phyloP scores from a whole-genome alignment of 208 protist genomes.

The Strigomonas galati region DNA sequence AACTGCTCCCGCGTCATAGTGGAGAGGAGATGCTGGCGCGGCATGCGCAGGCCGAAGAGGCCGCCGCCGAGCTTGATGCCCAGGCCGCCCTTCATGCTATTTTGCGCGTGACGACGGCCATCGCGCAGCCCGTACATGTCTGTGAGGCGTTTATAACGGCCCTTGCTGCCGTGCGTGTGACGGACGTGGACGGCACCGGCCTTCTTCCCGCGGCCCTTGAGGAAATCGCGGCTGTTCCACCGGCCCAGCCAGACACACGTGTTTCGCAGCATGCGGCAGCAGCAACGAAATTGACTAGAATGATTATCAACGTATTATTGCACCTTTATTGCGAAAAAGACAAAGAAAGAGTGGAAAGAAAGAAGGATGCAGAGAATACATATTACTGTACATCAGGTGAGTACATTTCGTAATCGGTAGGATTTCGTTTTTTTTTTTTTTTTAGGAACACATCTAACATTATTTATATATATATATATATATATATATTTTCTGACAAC shows the following conservation, averaged over 20 bases:
- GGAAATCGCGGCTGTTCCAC: slow-evolving; percentile 76
- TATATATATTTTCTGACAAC: too few relatives aligned
- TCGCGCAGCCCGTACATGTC: slow-evolving; percentile 62
- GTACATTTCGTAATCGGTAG: background rate
- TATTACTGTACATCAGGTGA: background rate
- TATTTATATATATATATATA: background rate
- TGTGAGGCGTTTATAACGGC: slow-evolving; percentile 75
- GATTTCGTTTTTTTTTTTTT: slow-evolving; percentile 2
- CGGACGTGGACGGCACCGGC: slow-evolving; percentile 80
- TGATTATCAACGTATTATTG: too few relatives aligned
- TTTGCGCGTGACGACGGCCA: slow-evolving; percentile 65
- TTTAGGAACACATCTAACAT: background rate
- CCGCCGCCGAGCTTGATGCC: slow-evolving; percentile 85
- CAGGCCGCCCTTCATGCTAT: slow-evolving; percentile 78
- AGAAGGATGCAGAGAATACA: background rate
- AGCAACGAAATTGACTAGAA: background rate
- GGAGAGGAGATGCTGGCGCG: slow-evolving; percentile 72
- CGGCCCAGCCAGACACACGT: slow-evolving; percentile 36
- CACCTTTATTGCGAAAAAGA: background rate
- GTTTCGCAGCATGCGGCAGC: slow-evolving; percentile 25
- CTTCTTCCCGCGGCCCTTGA: slow-evolving; percentile 68
- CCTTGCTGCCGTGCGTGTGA: slow-evolving; percentile 77
- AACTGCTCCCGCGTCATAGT: slow-evolving; percentile 66
- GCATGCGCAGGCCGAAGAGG: slow-evolving; percentile 84
- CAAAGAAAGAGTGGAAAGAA: background rate